These are phyloP conservation scores for Aquilaria yunnanensis DNA, from an alignment of 345 rosid species.

Conservation along the genomic window DNA sequence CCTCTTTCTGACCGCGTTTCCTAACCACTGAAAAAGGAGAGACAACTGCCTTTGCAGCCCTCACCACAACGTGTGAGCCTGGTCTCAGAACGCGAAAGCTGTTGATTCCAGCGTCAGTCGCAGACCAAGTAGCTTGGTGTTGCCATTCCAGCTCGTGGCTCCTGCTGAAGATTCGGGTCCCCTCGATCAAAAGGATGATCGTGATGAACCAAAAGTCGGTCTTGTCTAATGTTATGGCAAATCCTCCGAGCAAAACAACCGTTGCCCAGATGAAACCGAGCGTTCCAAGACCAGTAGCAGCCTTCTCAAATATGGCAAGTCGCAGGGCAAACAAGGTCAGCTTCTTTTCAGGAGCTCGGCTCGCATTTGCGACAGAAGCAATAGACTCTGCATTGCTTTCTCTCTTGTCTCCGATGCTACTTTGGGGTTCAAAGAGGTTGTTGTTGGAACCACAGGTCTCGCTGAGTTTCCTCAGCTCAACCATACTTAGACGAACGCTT, in stretches of 20 bases:
- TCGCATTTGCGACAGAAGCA: constrained; percentile 16
- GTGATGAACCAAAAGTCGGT: constrained; percentile 90
- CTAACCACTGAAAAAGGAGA: constrained; percentile 18
- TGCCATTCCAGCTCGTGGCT: constrained; percentile 98
- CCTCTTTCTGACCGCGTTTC: constrained; percentile 18
- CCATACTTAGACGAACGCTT: constrained; percentile 40
- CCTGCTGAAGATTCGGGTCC: constrained; percentile 80
- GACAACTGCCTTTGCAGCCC: constrained; percentile 20
- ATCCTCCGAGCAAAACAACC: constrained; percentile 86
- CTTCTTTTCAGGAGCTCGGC: constrained; percentile 67
- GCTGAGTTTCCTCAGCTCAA: constrained; percentile 38
- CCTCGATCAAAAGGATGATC: constrained; percentile 67
- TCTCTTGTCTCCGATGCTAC: constrained; percentile 34
- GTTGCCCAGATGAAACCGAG: constrained; percentile 96
- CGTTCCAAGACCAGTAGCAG: constrained; percentile 78
- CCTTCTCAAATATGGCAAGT: constrained; percentile 74
- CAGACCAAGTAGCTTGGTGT: constrained; percentile 83
- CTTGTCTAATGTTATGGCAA: constrained; percentile 71
- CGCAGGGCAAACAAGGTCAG: constrained; percentile 85
- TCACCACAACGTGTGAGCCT: constrained; percentile 30
- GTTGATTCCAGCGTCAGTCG: constrained; percentile 54
- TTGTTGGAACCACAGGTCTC: constrained; percentile 42
- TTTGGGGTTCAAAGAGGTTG: constrained; percentile 53
- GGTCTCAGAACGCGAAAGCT: constrained; percentile 64
- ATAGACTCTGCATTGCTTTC: constrained; percentile 36